A percentile compares a stretch with the other conserved stretches of the same genome.
Conservation (phyloP, 2,329 filamentous ascomycete species). For the Neurospora sp. region DNA sequence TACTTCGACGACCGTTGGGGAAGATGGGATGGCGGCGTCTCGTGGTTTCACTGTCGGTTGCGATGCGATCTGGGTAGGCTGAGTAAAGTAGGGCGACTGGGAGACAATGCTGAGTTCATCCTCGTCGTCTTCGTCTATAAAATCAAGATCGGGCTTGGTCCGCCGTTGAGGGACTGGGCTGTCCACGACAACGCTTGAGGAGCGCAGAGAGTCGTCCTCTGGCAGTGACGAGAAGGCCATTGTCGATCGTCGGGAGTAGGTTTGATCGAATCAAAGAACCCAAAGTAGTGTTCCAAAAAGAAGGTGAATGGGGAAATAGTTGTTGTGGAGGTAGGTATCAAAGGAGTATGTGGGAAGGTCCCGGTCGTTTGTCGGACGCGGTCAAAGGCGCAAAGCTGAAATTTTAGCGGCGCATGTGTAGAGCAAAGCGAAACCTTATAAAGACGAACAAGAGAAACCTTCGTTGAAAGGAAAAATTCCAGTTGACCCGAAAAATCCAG, state of each 20-base stretch:
- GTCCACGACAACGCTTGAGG: background rate
- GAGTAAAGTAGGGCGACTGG: constrained; percentile 36
- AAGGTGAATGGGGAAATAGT: background rate
- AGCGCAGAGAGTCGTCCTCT: background rate
- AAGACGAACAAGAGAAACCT: background rate
- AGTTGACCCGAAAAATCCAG: background rate
- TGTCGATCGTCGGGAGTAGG: background rate
- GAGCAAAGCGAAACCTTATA: background rate
- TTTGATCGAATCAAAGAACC: background rate
- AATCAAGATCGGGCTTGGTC: constrained; percentile 9
- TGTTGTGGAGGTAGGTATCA: background rate
- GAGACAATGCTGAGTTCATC: constrained; percentile 26
- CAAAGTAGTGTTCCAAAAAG: background rate
- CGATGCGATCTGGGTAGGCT: constrained; percentile 35
- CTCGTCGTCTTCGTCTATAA: constrained; percentile 19
- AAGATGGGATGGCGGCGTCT: constrained; percentile 23
- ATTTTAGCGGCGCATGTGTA: constrained; percentile 3
- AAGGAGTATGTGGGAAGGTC: background rate
- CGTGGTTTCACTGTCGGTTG: constrained; percentile 25
- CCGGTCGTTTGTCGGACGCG: background rate
- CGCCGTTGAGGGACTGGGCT: constrained; percentile 2
- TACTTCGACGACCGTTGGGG: constrained; percentile 58
- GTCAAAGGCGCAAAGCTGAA: background rate
- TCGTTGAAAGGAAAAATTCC: background rate
- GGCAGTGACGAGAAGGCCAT: constrained; percentile 17